These are phyloP conservation scores for Hygrophorus russula DNA, from an alignment of 768 basidiomycete genomes.

Conservation along the genomic window DNA sequence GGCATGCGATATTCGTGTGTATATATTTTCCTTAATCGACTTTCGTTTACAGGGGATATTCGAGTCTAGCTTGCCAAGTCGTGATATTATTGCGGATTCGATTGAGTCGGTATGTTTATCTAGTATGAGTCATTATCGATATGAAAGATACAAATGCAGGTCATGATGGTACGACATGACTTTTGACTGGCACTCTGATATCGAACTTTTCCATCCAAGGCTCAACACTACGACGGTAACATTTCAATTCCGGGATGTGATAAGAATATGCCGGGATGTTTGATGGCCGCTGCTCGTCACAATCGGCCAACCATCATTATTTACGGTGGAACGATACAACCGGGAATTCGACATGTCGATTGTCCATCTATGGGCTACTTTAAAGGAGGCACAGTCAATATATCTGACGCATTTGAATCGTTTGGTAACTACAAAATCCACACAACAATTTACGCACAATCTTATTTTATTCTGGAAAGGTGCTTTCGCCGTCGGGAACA, in stretches of 20 bases:
- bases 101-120: constrained; percentile 56
- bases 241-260: constrained; percentile 84
- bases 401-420: constrained; percentile 77
- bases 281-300: constrained; percentile 79
- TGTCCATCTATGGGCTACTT: constrained; percentile 69
- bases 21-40: not conserved
- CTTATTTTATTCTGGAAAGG: constrained; percentile 26
- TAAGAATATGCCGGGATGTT: constrained; percentile 88
- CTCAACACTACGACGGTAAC: constrained; percentile 83
- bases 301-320: constrained; percentile 84
- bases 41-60: not conserved
- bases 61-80: constrained; percentile 64
- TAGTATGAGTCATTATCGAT: not conserved
- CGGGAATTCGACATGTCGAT: constrained; percentile 66
- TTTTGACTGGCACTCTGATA: not conserved
- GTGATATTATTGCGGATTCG: constrained; percentile 85
- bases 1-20: constrained; percentile 84
- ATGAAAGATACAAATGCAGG: constrained; percentile 20
- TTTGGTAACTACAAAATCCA: constrained; percentile 36
- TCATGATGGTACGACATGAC: constrained; percentile 36
- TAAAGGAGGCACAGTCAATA: constrained; percentile 77
- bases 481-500: constrained; percentile 65
- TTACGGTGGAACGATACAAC: constrained; percentile 78
- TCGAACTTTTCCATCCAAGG: constrained; percentile 25
- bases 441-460: not conserved